Evolutionary conservation across 2,329 filamentous ascomycete genomes (phyloP), one percentile per base, ranked within the genome.

Genomic region (Alternaria sp.): DNA sequence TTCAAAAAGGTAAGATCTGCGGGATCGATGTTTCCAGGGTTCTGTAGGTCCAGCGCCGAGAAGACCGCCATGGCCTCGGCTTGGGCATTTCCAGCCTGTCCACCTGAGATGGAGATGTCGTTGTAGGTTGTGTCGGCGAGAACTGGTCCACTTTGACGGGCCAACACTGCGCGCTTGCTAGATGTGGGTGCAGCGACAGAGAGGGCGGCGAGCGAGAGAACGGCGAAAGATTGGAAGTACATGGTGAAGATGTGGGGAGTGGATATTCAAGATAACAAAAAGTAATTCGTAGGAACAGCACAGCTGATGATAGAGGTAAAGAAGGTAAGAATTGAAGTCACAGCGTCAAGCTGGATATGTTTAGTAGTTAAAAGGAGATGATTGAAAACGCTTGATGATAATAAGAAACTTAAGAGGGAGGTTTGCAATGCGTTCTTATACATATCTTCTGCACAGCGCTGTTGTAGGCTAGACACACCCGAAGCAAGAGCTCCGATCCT

Each of bases 51-150:
- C 47, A 81, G 76, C 74, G 85, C 84, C 0, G 85, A 84, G 69
- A 88, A 87, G 63, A 84, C 83, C 54, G 82, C 81, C 46, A 84
- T 77, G 54, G 85, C 85, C 73, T 87, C 85, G 1, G 76, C 81
- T 20, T 86, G 78, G 12, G 84, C 85, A 46, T 86, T 82, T 53
- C 86, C 85, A 22, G 81, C 84, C 9, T 80, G 75, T 3, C 85
- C 85, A 44, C 80, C 81, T 0, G 84, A 84, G 51, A 87, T 78
- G 64, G 82, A 81, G 73, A 87, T 86, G 30, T 67, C 72, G 59
- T 77, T 64, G 62, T 69, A 78, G 41, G 72, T 75, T 11, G 74
- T 75, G 46, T 68, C 67, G 9, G 69, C 65, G 18, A 77, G 68
- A 7, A 75, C 68, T 1, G 66, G 51, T 18, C 63, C 69, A 26